Conservation (phyloP, 164 flowering plant genomes). For the Taxillus chinensis region DNA sequence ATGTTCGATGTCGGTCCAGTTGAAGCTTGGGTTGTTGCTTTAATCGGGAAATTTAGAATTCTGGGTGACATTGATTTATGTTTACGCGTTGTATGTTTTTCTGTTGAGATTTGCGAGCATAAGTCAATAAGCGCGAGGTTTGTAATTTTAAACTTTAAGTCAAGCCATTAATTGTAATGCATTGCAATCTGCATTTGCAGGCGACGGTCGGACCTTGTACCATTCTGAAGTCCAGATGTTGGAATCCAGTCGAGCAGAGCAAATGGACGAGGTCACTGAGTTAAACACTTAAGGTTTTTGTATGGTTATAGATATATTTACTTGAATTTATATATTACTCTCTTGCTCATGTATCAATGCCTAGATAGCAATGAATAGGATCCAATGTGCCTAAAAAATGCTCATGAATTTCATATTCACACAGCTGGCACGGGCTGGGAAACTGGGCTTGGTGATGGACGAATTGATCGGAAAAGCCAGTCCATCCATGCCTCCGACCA, state of each 20-base stretch:
- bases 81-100: too few species aligned
- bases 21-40: background rate
- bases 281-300: too few species aligned
- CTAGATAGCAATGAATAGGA: too few species aligned
- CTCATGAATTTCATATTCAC: background rate
- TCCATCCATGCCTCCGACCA: too few species aligned
- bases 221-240: constrained; percentile 69
- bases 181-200: constrained; percentile 34
- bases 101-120: too few species aligned
- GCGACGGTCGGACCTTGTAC: constrained; percentile 92
- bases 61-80: background rate
- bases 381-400: too few species aligned
- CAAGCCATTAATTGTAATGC: constrained; percentile 1
- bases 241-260: constrained; percentile 89
- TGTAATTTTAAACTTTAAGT: background rate
- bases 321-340: background rate
- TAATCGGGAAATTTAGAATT: background rate
- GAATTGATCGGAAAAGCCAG: too few species aligned
- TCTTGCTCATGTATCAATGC: too few species aligned
- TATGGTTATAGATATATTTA: background rate
- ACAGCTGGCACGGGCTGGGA: constrained; percentile 93
- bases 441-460: constrained; percentile 79
- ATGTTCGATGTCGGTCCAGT: background rate
- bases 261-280: constrained; percentile 86
- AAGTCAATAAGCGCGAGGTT: too few species aligned